phyloP scores from a whole-genome alignment of 495 filamentous ascomycete genomes.

The Saxophila tyrrhenica region DNA sequence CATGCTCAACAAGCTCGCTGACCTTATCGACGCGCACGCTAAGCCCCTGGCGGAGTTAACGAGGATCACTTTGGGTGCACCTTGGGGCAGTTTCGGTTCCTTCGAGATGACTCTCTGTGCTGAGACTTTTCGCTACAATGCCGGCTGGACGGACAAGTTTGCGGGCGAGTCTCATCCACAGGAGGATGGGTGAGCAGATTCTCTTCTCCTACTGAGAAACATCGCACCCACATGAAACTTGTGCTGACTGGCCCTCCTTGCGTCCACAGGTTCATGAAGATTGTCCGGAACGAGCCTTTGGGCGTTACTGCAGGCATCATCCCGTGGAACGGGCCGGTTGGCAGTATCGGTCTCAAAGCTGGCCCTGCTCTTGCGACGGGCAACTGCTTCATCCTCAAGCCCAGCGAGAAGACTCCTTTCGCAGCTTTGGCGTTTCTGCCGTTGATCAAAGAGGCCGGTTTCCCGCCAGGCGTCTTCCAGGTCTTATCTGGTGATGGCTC shows the following conservation, averaged over 20 bases:
- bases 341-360: conserved; percentile 35
- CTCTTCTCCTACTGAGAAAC: no score
- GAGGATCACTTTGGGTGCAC: conserved; percentile 10
- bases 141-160: conserved; percentile 9
- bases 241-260: no score
- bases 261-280: conserved; percentile 24
- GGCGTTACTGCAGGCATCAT: conserved; percentile 35
- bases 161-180: conserved; percentile 7
- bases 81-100: conserved; percentile 4
- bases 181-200: no score
- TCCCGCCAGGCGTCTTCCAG: conserved; percentile 46
- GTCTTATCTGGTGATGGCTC: conserved; percentile 38
- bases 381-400: conserved; percentile 65
- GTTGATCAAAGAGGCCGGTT: conserved; percentile 60
- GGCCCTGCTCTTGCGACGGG: conserved; percentile 69
- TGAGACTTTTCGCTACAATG: conserved; percentile 8
- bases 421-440: conserved; percentile 59
- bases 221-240: no score
- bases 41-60: conserved; percentile 9
- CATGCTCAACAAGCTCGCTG: conserved; percentile 30
- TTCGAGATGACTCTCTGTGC: conserved; percentile 10
- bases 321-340: conserved; percentile 46
- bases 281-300: conserved; percentile 25
- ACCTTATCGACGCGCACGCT: conserved; percentile 29
- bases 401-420: conserved; percentile 62